A percentile compares a stretch with the other conserved stretches of the same genome.
These are phyloP conservation scores for Aristolochia fimbriata DNA, from an alignment of 164 flowering plant species.

Conservation along the genomic window DNA sequence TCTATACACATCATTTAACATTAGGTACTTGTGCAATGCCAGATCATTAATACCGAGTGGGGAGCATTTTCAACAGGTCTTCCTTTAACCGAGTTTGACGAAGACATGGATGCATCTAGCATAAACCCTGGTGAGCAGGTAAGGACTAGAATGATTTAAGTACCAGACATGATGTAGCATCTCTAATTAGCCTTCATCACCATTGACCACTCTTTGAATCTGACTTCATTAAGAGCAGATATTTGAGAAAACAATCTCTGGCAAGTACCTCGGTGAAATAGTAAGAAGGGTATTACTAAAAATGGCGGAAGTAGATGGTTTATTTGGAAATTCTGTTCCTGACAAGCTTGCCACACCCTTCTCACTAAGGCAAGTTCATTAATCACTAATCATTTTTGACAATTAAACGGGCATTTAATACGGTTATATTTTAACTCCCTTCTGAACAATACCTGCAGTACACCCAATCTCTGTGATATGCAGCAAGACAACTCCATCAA, in stretches of 20 bases:
- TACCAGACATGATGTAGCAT: not conserved
- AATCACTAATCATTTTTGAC: not conserved
- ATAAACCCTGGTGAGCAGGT: conserved; percentile 91
- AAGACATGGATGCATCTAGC: conserved; percentile 78
- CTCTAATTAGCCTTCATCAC: not conserved
- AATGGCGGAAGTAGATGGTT: conserved; percentile 48
- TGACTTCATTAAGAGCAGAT: conserved; percentile 25
- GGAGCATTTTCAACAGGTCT: conserved; percentile 76
- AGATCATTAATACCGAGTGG: conserved; percentile 90
- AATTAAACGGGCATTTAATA: not conserved
- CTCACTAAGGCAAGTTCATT: conserved; percentile 39
- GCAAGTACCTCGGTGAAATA: conserved; percentile 91
- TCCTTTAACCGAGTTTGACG: conserved; percentile 65
- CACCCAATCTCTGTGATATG: conserved; percentile 65
- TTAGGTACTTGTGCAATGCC: conserved; percentile 3
- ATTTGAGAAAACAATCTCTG: conserved; percentile 91
- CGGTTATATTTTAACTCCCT: not conserved
- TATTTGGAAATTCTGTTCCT: conserved; percentile 48
- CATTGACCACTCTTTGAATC: not conserved
- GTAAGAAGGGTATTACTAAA: conserved; percentile 51
- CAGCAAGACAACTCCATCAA: conserved; percentile 57
- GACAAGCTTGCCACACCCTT: conserved; percentile 58
- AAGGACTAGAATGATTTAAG: conserved; percentile 1
- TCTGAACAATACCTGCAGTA: conserved; percentile 21
- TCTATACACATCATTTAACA: too few species aligned